These are phyloP conservation scores for Akanthomyces lecanii DNA, from an alignment of 2,329 filamentous ascomycete genomes.

Conservation along the genomic window DNA sequence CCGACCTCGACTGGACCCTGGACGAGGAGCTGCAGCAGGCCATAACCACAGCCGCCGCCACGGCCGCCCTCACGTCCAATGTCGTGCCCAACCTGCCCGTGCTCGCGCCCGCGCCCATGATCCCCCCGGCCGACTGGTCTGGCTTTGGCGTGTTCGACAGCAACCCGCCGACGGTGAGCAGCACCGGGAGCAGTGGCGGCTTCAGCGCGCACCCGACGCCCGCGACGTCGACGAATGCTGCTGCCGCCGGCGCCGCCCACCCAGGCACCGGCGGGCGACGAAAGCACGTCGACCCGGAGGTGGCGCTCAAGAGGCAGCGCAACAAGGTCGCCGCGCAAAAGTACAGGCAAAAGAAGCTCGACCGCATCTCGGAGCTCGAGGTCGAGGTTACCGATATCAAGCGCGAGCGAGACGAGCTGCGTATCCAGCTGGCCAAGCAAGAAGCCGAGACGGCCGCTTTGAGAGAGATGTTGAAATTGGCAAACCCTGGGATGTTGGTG, in stretches of 20 bases:
- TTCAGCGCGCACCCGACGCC: not conserved
- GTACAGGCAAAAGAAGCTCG: conserved; percentile 60
- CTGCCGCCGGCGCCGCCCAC: not conserved
- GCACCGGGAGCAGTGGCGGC: not conserved
- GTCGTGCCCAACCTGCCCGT: not conserved
- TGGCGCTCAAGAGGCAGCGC: conserved; percentile 48
- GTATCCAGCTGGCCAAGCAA: conserved; percentile 50
- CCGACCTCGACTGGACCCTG: conserved; percentile 6
- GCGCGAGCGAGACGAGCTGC: conserved; percentile 53
- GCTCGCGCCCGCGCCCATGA: not conserved
- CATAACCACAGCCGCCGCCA: not conserved
- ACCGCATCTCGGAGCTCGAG: conserved; percentile 55
- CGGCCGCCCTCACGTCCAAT: not conserved
- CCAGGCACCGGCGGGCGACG: not conserved
- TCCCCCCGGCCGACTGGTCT: conserved; percentile 1
- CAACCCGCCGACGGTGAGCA: not conserved
- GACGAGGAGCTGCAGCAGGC: conserved; percentile 9
- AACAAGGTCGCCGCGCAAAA: conserved; percentile 61
- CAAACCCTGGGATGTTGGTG: conserved; percentile 5
- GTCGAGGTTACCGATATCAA: conserved; percentile 47
- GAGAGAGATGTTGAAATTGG: conserved; percentile 31
- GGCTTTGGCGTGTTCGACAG: conserved; percentile 15
- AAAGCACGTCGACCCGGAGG: conserved; percentile 17
- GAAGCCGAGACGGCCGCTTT: conserved; percentile 57
- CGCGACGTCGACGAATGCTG: not conserved